Evolutionary conservation across 164 flowering plant genomes (phyloP).

Genomic region (Tetracentron sinense): DNA sequence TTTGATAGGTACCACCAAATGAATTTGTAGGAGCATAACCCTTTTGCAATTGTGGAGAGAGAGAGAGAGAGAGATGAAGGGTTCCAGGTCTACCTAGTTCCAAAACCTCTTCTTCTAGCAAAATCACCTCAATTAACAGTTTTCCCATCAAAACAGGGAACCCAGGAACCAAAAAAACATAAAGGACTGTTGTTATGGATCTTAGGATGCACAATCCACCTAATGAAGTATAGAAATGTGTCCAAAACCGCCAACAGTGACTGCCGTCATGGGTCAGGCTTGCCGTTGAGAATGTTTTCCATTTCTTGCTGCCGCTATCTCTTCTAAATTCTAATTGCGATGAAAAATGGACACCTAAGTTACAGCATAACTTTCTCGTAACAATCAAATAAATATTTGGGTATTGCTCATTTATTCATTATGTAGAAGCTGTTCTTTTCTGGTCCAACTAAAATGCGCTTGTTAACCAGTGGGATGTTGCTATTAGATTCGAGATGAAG

Average conservation of each 20-base stretch:
- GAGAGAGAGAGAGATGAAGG: conserved; percentile 26
- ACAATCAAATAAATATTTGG: conserved; percentile 25
- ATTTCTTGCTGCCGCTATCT: conserved; percentile 64
- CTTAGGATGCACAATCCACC: conserved; percentile 58
- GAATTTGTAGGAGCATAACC: no score
- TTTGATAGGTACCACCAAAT: no score
- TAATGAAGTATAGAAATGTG: conserved; percentile 59
- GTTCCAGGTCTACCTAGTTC: conserved; percentile 25
- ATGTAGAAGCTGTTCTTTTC: conserved; percentile 45
- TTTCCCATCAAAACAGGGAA: conserved; percentile 12
- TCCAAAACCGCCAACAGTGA: conserved; percentile 53
- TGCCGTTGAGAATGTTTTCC: conserved; percentile 35
- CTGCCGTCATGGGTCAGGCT: conserved; percentile 44
- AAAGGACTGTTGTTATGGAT: conserved; percentile 42
- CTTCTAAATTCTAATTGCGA: conserved; percentile 72
- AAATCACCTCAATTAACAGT: conserved; percentile 7
- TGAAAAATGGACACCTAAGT: conserved; percentile 53
- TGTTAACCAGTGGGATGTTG: conserved; percentile 69
- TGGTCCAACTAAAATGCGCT: conserved; percentile 9
- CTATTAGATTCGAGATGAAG: conserved; percentile 64
- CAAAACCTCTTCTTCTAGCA: conserved; percentile 17
- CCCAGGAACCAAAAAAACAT: conserved; percentile 20
- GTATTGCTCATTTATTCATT: conserved; percentile 49
- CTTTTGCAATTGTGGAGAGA: no score
- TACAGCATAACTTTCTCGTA: conserved; percentile 65